Evolutionary conservation across 768 basidiomycete genomes (phyloP).

Genomic region (Boletus insuetus): DNA sequence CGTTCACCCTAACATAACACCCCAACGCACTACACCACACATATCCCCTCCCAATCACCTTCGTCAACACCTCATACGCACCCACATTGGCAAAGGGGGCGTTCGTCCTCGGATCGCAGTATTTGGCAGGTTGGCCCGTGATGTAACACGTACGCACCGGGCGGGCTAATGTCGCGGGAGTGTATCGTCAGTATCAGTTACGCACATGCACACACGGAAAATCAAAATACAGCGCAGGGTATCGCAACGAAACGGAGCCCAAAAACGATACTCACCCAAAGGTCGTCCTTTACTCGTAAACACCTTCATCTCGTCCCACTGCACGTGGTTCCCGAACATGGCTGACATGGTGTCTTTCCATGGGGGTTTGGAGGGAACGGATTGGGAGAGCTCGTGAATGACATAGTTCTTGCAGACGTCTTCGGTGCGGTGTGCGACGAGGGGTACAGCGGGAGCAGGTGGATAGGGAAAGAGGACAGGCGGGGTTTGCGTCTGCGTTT

Average conservation of each 20-base stretch:
- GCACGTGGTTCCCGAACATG: conserved; percentile 81
- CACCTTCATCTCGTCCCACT: conserved; percentile 73
- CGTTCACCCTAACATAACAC: conserved; percentile 36
- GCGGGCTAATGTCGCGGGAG: conserved; percentile 41
- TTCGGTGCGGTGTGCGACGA: conserved; percentile 39
- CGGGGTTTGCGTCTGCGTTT: not conserved
- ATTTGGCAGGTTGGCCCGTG: conserved; percentile 74
- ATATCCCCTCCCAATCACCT: conserved; percentile 63
- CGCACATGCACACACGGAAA: not conserved
- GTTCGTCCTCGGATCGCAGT: conserved; percentile 75
- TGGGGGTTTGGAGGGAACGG: conserved; percentile 44
- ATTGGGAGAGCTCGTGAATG: conserved; percentile 58
- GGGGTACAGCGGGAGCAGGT: conserved; percentile 7
- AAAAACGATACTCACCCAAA: conserved; percentile 41
- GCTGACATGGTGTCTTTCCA: conserved; percentile 78
- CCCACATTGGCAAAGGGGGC: conserved; percentile 72
- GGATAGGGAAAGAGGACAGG: conserved; percentile 10
- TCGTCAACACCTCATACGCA: conserved; percentile 64
- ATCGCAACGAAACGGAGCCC: not conserved
- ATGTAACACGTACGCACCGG: conserved; percentile 68
- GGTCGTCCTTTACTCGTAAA: conserved; percentile 67
- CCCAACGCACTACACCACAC: conserved; percentile 54
- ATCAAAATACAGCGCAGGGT: not conserved
- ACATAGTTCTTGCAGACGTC: conserved; percentile 67
- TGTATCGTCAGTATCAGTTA: not conserved